A percentile compares a stretch with the other conserved stretches of the same genome.
phyloP scores from a whole-genome alignment of 306 rosid species.

The Cicer arietinum region DNA sequence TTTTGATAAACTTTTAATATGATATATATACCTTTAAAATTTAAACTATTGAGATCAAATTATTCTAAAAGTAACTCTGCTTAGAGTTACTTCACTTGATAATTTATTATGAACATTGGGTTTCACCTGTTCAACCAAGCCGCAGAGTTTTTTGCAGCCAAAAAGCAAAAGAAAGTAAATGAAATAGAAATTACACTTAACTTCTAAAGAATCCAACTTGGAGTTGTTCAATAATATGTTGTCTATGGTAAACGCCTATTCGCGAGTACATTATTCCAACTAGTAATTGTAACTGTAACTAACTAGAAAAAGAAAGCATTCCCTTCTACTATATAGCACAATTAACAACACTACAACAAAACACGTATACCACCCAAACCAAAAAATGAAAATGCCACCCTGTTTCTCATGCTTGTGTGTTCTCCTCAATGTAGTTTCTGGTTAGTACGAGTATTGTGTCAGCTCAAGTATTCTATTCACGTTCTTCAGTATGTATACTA shows the following conservation, averaged over 20 bases:
- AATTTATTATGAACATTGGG: too few relatives aligned
- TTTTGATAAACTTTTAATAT: too few relatives aligned
- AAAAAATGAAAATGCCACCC: constrained; percentile 4
- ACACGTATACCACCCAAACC: constrained; percentile 18
- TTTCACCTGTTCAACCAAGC: too few relatives aligned
- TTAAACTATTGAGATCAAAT: too few relatives aligned
- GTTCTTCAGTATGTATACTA: constrained; percentile 28
- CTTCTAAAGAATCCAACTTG: neutral
- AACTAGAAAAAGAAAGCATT: neutral
- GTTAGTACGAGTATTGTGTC: constrained; percentile 40
- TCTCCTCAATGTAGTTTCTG: constrained; percentile 34
- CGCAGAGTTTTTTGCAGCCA: too few relatives aligned
- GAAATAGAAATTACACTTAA: neutral
- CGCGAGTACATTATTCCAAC: constrained; percentile 30
- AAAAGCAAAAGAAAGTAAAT: neutral
- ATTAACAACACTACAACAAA: constrained; percentile 7
- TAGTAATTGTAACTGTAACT: constrained; percentile 17
- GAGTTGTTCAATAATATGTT: neutral
- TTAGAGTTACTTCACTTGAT: too few relatives aligned
- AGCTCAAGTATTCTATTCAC: constrained; percentile 34
- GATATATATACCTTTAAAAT: too few relatives aligned
- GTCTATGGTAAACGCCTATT: constrained; percentile 1
- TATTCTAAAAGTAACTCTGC: too few relatives aligned
- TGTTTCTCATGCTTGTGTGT: constrained; percentile 22
- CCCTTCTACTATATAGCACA: neutral